Conservation (phyloP, 176 grass and related monocot genomes). For the Ensete ventricosum region DNA sequence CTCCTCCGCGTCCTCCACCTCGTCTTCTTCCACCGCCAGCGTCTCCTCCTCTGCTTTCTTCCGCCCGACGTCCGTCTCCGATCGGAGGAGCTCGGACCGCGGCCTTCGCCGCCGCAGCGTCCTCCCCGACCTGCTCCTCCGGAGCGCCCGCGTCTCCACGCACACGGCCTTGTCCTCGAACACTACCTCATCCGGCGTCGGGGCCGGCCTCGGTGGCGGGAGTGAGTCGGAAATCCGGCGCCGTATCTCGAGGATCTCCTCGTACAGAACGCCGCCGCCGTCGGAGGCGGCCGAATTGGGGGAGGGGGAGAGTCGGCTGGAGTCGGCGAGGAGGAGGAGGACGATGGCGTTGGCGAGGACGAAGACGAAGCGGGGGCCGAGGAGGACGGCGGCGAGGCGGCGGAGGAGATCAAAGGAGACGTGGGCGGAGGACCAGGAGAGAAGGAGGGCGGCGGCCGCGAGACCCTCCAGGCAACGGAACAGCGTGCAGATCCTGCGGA, state of each 20-base stretch:
- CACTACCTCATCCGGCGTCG: background rate
- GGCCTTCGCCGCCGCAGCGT: background rate
- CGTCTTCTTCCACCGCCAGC: background rate
- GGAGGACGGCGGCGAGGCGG: conserved; percentile 1
- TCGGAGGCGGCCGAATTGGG: background rate
- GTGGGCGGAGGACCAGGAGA: conserved; percentile 15
- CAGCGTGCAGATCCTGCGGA: background rate
- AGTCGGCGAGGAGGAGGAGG: conserved; percentile 16
- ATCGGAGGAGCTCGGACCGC: background rate
- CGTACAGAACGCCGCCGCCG: background rate
- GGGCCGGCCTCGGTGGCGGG: background rate
- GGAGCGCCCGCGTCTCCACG: background rate
- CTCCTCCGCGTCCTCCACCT: conserved; percentile 11
- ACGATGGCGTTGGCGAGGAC: conserved; percentile 19
- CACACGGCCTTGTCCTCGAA: conserved; percentile 19
- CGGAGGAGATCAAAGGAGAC: conserved; percentile 7
- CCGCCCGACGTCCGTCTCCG: background rate
- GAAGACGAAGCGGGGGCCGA: conserved; percentile 10
- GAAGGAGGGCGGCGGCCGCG: conserved; percentile 4
- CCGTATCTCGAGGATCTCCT: conserved; percentile 4
- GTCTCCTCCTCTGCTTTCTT: no score
- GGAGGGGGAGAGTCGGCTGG: conserved; percentile 2
- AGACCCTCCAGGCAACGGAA: background rate
- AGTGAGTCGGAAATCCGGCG: background rate
- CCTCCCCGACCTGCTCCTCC: background rate